Conservation (phyloP, 192 early-diverging fungal species). For the Coemansia sp. region DNA sequence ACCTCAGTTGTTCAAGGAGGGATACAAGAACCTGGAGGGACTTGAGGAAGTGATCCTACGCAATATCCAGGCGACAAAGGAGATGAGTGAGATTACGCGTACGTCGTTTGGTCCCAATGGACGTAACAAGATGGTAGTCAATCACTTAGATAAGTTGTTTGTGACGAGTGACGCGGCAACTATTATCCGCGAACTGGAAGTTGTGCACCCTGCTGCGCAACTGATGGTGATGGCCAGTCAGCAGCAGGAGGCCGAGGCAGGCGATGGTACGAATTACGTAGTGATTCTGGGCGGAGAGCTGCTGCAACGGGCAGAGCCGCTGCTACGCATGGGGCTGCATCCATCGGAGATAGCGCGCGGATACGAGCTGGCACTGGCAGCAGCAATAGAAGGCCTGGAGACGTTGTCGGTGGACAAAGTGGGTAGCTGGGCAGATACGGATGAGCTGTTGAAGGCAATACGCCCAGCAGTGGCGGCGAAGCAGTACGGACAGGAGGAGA, state of each 20-base stretch:
- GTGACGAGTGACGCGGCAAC: slow-evolving; percentile 99
- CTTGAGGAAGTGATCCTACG: slow-evolving; percentile 92
- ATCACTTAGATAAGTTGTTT: slow-evolving; percentile 97
- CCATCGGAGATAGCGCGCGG: slow-evolving; percentile 94
- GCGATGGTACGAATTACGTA: slow-evolving; percentile 96
- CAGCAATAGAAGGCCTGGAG: slow-evolving; percentile 78
- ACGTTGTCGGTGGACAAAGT: slow-evolving; percentile 70
- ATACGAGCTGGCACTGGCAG: slow-evolving; percentile 83
- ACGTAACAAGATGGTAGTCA: slow-evolving; percentile 99
- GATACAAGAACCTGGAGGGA: slow-evolving; percentile 95
- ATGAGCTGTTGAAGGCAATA: slow-evolving; percentile 74
- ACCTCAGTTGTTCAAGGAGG: slow-evolving; percentile 88
- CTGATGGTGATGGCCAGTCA: slow-evolving; percentile 94
- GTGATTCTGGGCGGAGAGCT: slow-evolving; percentile 93
- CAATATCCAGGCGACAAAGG: slow-evolving; percentile 93
- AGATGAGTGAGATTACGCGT: slow-evolving; percentile 88
- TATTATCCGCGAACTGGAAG: slow-evolving; percentile 95
- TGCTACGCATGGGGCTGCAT: slow-evolving; percentile 93
- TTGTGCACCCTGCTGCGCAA: slow-evolving; percentile 96
- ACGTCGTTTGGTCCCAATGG: slow-evolving; percentile 96
- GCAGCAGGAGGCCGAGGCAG: slow-evolving; percentile 96
- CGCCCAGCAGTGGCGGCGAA: slow-evolving; percentile 83
- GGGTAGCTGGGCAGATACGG: slow-evolving; percentile 40
- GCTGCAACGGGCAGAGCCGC: slow-evolving; percentile 87
- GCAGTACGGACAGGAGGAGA: slow-evolving; percentile 93